Conservation (phyloP, 768 basidiomycete genomes). For the Psilocybe subaeruginosa region DNA sequence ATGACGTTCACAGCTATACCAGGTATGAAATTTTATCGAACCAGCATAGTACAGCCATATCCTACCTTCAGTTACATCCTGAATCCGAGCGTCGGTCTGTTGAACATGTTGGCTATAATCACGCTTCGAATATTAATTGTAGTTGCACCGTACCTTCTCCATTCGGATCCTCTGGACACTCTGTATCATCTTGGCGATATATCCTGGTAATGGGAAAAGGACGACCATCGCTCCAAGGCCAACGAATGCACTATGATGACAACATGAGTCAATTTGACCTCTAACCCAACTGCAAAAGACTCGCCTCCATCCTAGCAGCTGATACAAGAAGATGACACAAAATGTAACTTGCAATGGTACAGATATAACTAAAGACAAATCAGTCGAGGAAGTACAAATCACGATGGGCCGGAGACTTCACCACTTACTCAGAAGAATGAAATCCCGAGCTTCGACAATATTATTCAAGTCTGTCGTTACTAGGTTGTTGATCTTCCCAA, state of each 20-base stretch:
- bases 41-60: not conserved
- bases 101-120: not conserved
- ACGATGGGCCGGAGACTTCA: not conserved
- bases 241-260: slow-evolving; percentile 44
- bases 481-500: slow-evolving; percentile 79
- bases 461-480: slow-evolving; percentile 63
- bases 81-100: slow-evolving; percentile 58
- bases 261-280: no score
- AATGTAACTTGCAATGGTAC: slow-evolving; percentile 44
- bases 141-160: slow-evolving; percentile 34
- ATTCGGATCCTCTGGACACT: slow-evolving; percentile 49
- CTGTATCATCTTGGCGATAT: slow-evolving; percentile 51
- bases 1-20: slow-evolving; percentile 48
- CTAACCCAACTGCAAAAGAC: not conserved
- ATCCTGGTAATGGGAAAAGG: slow-evolving; percentile 61
- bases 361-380: slow-evolving; percentile 30
- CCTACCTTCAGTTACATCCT: slow-evolving; percentile 52
- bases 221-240: slow-evolving; percentile 54
- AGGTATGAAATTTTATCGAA: not conserved
- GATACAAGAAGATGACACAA: slow-evolving; percentile 46
- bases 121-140: not conserved
- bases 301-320: slow-evolving; percentile 50
- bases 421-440: not conserved
- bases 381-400: slow-evolving; percentile 1
- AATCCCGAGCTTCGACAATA: slow-evolving; percentile 36